Evolutionary conservation across 306 rosid species (phyloP).

Genomic region (Sphenostylis stenocarpa): DNA sequence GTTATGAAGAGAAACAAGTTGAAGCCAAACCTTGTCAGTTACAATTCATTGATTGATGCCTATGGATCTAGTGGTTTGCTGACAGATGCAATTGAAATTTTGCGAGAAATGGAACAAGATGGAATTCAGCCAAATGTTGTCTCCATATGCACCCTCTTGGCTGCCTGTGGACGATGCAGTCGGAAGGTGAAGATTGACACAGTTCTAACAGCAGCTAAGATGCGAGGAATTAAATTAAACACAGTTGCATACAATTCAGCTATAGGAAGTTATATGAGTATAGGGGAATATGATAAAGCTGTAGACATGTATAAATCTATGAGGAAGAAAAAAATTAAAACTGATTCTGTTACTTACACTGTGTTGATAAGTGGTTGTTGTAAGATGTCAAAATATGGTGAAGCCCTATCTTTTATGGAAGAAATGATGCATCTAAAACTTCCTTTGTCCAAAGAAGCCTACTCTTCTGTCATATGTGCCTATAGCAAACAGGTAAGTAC

Average conservation of each 20-base stretch:
- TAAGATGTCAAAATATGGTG: slow-evolving; percentile 75
- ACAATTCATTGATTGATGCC: slow-evolving; percentile 87
- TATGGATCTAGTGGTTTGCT: slow-evolving; percentile 87
- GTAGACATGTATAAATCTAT: slow-evolving; percentile 62
- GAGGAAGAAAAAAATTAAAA: slow-evolving; percentile 67
- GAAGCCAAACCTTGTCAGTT: slow-evolving; percentile 85
- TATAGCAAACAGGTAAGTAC: slow-evolving; percentile 77
- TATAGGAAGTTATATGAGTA: slow-evolving; percentile 87
- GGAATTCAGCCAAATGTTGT: slow-evolving; percentile 86
- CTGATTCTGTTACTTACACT: slow-evolving; percentile 76
- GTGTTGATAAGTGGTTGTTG: slow-evolving; percentile 92
- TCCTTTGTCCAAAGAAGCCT: slow-evolving; percentile 75
- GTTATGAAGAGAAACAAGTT: slow-evolving; percentile 64
- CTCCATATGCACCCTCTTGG: slow-evolving; percentile 85
- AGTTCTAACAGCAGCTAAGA: slow-evolving; percentile 80
- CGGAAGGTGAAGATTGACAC: slow-evolving; percentile 84
- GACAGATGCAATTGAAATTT: slow-evolving; percentile 69
- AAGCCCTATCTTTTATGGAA: slow-evolving; percentile 62
- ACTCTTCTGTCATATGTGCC: slow-evolving; percentile 75
- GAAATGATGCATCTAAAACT: slow-evolving; percentile 69
- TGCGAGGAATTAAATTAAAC: slow-evolving; percentile 81
- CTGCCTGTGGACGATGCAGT: slow-evolving; percentile 88
- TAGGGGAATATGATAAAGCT: slow-evolving; percentile 80
- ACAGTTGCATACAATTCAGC: slow-evolving; percentile 88
- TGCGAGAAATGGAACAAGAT: slow-evolving; percentile 89